phyloP scores from a whole-genome alignment of 2,329 filamentous ascomycete species.

The Fusarium subglutinans region DNA sequence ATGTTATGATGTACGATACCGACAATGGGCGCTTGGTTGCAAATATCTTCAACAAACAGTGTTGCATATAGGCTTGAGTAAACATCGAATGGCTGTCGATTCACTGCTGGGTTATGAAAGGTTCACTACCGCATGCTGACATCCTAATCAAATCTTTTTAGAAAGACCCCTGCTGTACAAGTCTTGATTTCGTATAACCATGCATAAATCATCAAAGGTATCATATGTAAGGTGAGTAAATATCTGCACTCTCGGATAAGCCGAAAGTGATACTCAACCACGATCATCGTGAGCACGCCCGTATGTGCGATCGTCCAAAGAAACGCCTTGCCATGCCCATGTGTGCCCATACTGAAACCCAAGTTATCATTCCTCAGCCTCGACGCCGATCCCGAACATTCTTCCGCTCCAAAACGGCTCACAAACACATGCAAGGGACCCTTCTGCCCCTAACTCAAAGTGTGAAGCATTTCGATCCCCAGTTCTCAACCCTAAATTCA shows the following conservation, averaged over 20 bases:
- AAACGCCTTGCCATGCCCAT: slow-evolving; percentile 41
- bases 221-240: background rate
- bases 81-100: background rate
- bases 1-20: background rate
- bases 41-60: background rate
- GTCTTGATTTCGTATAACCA: background rate
- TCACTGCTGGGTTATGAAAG: background rate
- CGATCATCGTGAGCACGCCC: slow-evolving; percentile 5
- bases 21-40: background rate
- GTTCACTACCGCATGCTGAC: background rate
- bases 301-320: slow-evolving; percentile 6
- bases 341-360: slow-evolving; percentile 16
- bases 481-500: background rate
- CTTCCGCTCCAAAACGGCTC: background rate
- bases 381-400: slow-evolving; percentile 32
- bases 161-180: background rate
- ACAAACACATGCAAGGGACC: background rate
- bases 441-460: background rate
- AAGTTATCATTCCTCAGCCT: slow-evolving; percentile 8
- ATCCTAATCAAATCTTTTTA: background rate
- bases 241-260: background rate
- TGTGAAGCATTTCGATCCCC: background rate
- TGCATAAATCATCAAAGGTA: slow-evolving; percentile 17
- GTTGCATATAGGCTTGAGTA: background rate
- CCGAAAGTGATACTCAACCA: slow-evolving; percentile 6